Evolutionary conservation across 495 filamentous ascomycete species (phyloP).

Genomic region (Penicillium canescens): DNA sequence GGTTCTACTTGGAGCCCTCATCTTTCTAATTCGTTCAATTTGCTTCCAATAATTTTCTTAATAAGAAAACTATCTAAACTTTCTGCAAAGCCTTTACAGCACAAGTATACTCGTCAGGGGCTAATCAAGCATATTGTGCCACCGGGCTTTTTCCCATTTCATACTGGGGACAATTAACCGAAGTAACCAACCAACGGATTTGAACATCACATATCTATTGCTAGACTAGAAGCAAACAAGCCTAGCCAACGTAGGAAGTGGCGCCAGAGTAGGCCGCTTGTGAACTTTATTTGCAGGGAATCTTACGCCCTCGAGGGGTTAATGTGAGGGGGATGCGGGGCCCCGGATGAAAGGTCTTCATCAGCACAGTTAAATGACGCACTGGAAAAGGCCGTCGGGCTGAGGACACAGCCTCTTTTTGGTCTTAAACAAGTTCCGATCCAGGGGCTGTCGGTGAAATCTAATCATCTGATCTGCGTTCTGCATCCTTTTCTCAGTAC

Average conservation of each 20-base stretch:
- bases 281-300: neutral
- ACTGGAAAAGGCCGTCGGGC: no score
- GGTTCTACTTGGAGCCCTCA: no score
- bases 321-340: no score
- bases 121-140: conserved; percentile 2
- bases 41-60: neutral
- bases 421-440: no score
- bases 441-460: no score
- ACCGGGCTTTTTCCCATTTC: conserved; percentile 13
- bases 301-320: no score
- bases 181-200: neutral
- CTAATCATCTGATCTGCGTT: no score
- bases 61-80: neutral
- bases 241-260: neutral
- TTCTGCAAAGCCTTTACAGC: neutral
- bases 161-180: conserved; percentile 7
- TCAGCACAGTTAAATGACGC: no score
- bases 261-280: neutral
- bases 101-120: neutral
- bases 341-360: no score
- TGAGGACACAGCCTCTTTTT: no score
- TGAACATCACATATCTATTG: neutral
- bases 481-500: no score
- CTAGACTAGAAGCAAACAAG: neutral
- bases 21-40: no score